Evolutionary conservation across 2,329 filamentous ascomycete genomes (phyloP).

Genomic region (Arthrinium puccinioides): DNA sequence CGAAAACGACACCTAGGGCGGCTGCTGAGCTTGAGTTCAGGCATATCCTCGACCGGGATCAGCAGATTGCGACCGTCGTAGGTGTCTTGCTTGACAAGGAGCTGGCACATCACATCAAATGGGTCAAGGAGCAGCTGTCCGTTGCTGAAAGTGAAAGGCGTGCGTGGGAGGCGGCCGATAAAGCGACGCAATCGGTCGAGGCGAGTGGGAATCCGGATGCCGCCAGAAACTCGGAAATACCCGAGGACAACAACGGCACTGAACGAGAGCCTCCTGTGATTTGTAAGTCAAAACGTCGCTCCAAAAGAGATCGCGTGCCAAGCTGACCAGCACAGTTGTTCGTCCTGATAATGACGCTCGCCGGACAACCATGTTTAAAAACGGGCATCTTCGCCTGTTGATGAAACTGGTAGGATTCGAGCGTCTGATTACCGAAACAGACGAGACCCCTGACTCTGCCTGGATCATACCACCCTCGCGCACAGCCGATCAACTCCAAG

Average conservation of each 20-base stretch:
- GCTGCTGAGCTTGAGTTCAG: slow-evolving; percentile 81
- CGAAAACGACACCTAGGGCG: slow-evolving; percentile 53
- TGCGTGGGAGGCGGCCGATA: slow-evolving; percentile 68
- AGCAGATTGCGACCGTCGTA: slow-evolving; percentile 74
- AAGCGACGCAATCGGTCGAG: slow-evolving; percentile 32
- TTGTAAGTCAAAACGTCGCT: slow-evolving; percentile 36
- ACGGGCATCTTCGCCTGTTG: slow-evolving; percentile 77
- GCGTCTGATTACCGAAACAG: slow-evolving; percentile 41
- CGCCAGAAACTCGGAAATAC: neutral
- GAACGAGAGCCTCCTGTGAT: slow-evolving; percentile 39
- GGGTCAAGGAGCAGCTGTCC: slow-evolving; percentile 68
- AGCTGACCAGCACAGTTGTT: slow-evolving; percentile 37
- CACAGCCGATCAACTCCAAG: slow-evolving; percentile 57
- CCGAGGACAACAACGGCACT: slow-evolving; percentile 17
- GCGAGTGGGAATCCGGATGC: neutral
- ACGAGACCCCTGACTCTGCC: slow-evolving; percentile 66
- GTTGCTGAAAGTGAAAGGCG: slow-evolving; percentile 66
- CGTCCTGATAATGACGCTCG: slow-evolving; percentile 59
- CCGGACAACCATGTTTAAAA: slow-evolving; percentile 76
- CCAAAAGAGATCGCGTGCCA: neutral
- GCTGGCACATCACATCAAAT: slow-evolving; percentile 67
- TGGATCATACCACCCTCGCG: slow-evolving; percentile 71
- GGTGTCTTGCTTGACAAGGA: slow-evolving; percentile 74
- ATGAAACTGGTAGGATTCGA: slow-evolving; percentile 70
- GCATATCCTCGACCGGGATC: slow-evolving; percentile 57